These are phyloP conservation scores for Magnolia kwangsiensis DNA, from an alignment of 164 flowering plant species.

Conservation along the genomic window DNA sequence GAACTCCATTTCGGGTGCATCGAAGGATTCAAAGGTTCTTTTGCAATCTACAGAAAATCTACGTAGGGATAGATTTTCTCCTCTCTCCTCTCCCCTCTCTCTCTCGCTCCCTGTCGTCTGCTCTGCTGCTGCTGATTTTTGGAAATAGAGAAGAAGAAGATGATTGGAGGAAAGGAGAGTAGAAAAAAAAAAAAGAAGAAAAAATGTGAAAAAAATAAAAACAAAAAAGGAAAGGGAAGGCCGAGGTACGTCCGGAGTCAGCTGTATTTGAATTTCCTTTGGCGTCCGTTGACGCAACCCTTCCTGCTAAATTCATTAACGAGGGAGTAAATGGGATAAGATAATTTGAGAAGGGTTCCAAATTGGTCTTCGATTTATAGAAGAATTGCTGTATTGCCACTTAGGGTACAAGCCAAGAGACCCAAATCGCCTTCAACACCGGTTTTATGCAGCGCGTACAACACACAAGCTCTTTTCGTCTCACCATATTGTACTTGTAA, in stretches of 20 bases:
- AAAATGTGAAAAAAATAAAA: conserved; percentile 1
- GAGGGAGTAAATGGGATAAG: background rate
- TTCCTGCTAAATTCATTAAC: background rate
- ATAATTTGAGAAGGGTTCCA: background rate
- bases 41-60: background rate
- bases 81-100: background rate
- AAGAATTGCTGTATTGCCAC: background rate
- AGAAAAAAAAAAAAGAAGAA: conserved; percentile 15
- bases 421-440: too few species aligned
- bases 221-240: background rate
- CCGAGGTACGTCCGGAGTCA: conserved; percentile 20
- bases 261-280: conserved; percentile 43
- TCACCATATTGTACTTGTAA: too few species aligned
- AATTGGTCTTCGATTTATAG: background rate
- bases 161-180: conserved; percentile 3
- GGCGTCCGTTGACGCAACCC: conserved; percentile 53
- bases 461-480: too few species aligned
- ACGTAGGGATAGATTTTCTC: background rate
- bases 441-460: too few species aligned
- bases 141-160: background rate
- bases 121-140: background rate
- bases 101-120: background rate
- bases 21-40: background rate
- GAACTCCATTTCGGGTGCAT: conserved; percentile 1
- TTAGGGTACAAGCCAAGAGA: background rate